These are phyloP conservation scores for Trypanosoma avium DNA, from an alignment of 208 protist species.

Conservation along the genomic window DNA sequence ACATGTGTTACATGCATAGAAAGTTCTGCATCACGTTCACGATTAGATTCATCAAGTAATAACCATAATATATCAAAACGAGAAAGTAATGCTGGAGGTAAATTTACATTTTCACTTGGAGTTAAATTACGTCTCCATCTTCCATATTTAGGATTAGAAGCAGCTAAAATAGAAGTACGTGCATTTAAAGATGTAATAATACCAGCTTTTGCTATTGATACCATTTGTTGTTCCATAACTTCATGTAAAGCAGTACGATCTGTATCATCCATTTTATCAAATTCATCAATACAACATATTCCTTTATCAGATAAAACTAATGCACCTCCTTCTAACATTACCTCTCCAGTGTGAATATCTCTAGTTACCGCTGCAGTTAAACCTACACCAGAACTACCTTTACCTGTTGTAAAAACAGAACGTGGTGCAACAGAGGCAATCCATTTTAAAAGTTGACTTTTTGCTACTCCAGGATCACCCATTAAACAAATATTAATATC, in stretches of 20 bases:
- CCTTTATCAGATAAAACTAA: conserved; percentile 97
- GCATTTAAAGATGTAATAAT: conserved; percentile 99
- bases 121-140: conserved; percentile 93
- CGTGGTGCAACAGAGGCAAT: conserved; percentile 97
- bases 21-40: conserved; percentile 91
- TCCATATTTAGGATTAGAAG: conserved; percentile 98
- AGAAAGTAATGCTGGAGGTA: conserved; percentile 97
- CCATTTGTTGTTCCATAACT: conserved; percentile 99
- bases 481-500: conserved; percentile 99
- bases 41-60: conserved; percentile 85
- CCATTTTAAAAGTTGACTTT: conserved; percentile 98
- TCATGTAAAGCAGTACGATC: conserved; percentile 97
- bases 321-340: conserved; percentile 95
- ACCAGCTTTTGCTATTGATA: conserved; percentile 99
- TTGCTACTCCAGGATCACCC: conserved; percentile 99
- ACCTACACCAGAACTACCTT: conserved; percentile 98
- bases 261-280: conserved; percentile 99
- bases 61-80: conserved; percentile 97
- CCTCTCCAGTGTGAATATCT: conserved; percentile 96
- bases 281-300: conserved; percentile 99
- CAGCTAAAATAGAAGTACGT: conserved; percentile 97
- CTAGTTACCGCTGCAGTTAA: conserved; percentile 98
- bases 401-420: conserved; percentile 98
- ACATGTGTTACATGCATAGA: conserved; percentile 94
- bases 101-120: conserved; percentile 97